These are phyloP conservation scores for Trifolium pratense DNA, from an alignment of 306 rosid species.

Conservation along the genomic window DNA sequence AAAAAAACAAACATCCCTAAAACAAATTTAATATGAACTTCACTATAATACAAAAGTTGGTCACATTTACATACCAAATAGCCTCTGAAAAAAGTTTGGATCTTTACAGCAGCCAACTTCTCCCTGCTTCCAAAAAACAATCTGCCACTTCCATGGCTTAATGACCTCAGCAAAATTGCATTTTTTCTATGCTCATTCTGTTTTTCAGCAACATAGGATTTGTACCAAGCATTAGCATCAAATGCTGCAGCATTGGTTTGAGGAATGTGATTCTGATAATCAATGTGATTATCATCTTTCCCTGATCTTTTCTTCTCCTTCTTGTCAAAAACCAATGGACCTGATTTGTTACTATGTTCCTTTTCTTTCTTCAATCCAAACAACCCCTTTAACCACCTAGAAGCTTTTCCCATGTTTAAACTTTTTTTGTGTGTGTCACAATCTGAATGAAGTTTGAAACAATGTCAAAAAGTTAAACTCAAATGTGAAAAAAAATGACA, in stretches of 20 bases:
- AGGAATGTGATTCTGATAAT: slow-evolving; percentile 20
- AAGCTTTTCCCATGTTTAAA: slow-evolving; percentile 61
- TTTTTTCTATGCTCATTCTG: slow-evolving; percentile 64
- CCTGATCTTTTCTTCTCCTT: slow-evolving; percentile 65
- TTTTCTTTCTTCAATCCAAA: slow-evolving; percentile 86
- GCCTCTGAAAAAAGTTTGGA: slow-evolving; percentile 85
- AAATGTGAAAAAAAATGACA: slow-evolving; percentile 33
- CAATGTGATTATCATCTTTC: slow-evolving; percentile 35
- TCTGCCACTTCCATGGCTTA: slow-evolving; percentile 55
- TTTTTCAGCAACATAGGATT: slow-evolving; percentile 58
- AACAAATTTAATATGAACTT: slow-evolving; percentile 26
- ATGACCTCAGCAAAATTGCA: slow-evolving; percentile 68
- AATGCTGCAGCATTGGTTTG: neutral
- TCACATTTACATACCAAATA: slow-evolving; percentile 60
- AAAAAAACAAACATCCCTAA: neutral
- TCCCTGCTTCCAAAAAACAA: slow-evolving; percentile 53
- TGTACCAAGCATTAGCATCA: slow-evolving; percentile 56
- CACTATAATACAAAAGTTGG: neutral
- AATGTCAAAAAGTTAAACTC: slow-evolving; percentile 31
- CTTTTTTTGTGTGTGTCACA: slow-evolving; percentile 23
- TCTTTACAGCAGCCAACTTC: slow-evolving; percentile 66
- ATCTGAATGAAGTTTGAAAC: slow-evolving; percentile 40
- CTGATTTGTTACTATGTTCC: slow-evolving; percentile 43
- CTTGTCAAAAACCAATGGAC: slow-evolving; percentile 32
- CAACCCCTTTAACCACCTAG: slow-evolving; percentile 83